Evolutionary conservation across 2,329 filamentous ascomycete genomes (phyloP).

Genomic region (Massarina eburnea): DNA sequence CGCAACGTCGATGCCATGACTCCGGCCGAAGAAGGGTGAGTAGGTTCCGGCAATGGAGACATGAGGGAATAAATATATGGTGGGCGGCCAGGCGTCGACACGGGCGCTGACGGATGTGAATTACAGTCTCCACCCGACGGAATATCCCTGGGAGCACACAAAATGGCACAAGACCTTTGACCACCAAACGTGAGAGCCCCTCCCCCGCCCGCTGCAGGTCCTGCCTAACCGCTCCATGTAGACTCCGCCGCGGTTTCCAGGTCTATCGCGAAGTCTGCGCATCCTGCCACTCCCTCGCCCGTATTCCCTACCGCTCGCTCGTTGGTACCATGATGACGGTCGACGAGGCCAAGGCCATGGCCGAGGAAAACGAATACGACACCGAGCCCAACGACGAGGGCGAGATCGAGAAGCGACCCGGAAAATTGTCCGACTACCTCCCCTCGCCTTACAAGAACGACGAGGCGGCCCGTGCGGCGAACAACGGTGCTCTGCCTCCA

Average conservation of each 20-base stretch:
- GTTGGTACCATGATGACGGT: slow-evolving; percentile 93
- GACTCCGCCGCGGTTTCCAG: slow-evolving; percentile 97
- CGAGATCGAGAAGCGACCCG: slow-evolving; percentile 96
- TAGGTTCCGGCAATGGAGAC: slow-evolving; percentile 39
- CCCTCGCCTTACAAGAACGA: slow-evolving; percentile 97
- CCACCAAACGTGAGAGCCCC: slow-evolving; percentile 79
- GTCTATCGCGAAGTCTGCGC: slow-evolving; percentile 99
- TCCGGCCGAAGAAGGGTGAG: slow-evolving; percentile 97
- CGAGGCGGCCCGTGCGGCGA: slow-evolving; percentile 94
- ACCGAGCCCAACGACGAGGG: slow-evolving; percentile 97
- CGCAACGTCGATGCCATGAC: slow-evolving; percentile 85
- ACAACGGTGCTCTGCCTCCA: slow-evolving; percentile 95
- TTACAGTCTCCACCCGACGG: slow-evolving; percentile 80
- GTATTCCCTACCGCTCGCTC: slow-evolving; percentile 89
- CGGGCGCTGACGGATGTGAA: slow-evolving; percentile 25
- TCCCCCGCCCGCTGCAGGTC: background rate
- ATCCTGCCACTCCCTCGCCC: slow-evolving; percentile 93
- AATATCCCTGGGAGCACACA: slow-evolving; percentile 94
- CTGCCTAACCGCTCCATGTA: slow-evolving; percentile 42
- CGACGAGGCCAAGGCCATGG: slow-evolving; percentile 95
- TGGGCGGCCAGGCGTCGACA: slow-evolving; percentile 24
- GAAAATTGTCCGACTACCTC: slow-evolving; percentile 98
- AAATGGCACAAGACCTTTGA: slow-evolving; percentile 96
- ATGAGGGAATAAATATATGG: background rate
- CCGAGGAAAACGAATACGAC: slow-evolving; percentile 98